phyloP scores from a whole-genome alignment of 345 rosid species.

The Eutrema japonicum region DNA sequence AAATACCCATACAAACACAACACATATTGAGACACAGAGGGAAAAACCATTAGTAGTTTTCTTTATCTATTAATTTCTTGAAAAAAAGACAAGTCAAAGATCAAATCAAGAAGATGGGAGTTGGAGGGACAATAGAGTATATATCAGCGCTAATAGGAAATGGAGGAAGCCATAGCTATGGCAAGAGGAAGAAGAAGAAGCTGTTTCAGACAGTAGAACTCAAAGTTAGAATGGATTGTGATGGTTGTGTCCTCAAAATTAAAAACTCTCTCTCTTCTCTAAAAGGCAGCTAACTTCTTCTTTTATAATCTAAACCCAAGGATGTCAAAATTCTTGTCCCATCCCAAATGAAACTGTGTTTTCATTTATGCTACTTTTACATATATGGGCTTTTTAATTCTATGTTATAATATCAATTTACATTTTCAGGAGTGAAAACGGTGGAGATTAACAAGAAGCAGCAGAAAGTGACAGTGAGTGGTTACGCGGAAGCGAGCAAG shows the following conservation, averaged over 20 bases:
- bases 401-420: no score
- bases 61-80: background rate
- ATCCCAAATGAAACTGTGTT: no score
- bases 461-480: no score
- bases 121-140: constrained; percentile 80
- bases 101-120: constrained; percentile 64
- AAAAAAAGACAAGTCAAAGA: constrained; percentile 1
- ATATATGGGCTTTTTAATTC: no score
- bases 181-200: constrained; percentile 64
- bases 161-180: constrained; percentile 56
- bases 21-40: constrained; percentile 21
- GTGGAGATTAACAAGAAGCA: no score
- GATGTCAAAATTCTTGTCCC: no score
- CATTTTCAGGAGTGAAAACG: no score
- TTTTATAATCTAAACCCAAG: no score
- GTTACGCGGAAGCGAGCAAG: no score
- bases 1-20: constrained; percentile 33
- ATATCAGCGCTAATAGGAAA: constrained; percentile 68
- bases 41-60: background rate
- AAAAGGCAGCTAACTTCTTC: constrained; percentile 54
- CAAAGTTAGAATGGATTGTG: constrained; percentile 97
- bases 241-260: constrained; percentile 97
- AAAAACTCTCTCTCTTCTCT: constrained; percentile 84
- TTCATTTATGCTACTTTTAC: no score
- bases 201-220: constrained; percentile 86